Percentiles rank a stretch among this genome's conserved stretches.
phyloP scores from a whole-genome alignment of 2,329 filamentous ascomycete species.

The Pseudogymnoascus destructans region DNA sequence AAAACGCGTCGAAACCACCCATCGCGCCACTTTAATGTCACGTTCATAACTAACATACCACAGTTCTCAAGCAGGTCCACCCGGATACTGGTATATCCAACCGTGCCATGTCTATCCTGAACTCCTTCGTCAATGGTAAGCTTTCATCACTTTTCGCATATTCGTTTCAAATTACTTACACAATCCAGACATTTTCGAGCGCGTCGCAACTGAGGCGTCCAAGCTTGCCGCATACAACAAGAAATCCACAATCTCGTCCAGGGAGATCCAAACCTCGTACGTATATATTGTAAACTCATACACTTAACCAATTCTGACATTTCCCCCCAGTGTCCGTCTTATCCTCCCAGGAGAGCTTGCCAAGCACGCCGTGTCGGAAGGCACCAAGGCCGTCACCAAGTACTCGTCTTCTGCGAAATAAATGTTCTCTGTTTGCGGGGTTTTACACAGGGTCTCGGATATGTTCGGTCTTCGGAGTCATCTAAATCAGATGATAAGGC shows the following conservation, averaged over 20 bases:
- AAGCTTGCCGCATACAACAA: conserved; percentile 99
- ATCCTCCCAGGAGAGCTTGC: conserved; percentile 97
- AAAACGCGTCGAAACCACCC: neutral
- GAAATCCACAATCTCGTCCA: conserved; percentile 99
- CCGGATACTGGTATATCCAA: conserved; percentile 99
- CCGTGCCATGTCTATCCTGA: conserved; percentile 98
- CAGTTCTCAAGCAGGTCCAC: conserved; percentile 99
- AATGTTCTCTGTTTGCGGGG: conserved; percentile 40
- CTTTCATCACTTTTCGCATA: conserved; percentile 12
- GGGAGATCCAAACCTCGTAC: conserved; percentile 95
- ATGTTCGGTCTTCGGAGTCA: conserved; percentile 35
- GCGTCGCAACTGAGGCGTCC: conserved; percentile 93
- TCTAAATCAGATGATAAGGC: conserved; percentile 22
- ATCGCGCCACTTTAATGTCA: conserved; percentile 11
- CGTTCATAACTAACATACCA: conserved; percentile 27
- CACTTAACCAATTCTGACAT: neutral
- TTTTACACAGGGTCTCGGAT: conserved; percentile 41
- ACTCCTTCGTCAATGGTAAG: conserved; percentile 98
- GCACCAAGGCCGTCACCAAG: conserved; percentile 99
- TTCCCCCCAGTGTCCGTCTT: conserved; percentile 56
- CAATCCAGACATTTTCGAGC: conserved; percentile 89
- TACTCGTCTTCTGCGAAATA: conserved; percentile 99
- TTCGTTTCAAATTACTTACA: conserved; percentile 18
- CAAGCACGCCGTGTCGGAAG: conserved; percentile 99
- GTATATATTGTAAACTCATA: conserved; percentile 35